Base-by-base conservation (phyloP, 306 rosid genomes). In the Inga laurina region DNA sequence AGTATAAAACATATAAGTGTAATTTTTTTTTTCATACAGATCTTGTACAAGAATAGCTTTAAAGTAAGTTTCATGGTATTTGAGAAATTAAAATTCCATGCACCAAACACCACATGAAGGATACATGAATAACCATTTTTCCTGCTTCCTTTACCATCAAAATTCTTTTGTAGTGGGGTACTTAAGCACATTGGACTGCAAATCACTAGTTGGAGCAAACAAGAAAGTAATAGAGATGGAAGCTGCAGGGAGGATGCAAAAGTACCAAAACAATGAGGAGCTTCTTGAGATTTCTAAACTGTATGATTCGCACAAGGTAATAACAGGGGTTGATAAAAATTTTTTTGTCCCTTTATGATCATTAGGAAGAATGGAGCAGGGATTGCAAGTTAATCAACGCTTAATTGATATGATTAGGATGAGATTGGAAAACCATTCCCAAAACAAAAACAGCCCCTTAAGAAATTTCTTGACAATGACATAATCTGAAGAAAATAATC, bases 121-220 rank as follows among this genome's bases (percentile, higher is more conserved):
- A 82, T 14, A 37, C 66, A 64, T 34, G 48, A 51, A 75, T 64
- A 41, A 57, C 30, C 76, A 22, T 59, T 57, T 78, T 32, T 14
- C 46, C 56, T 61, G 52, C 68, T 77, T 71, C 30, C 11, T 11
- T 18, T 54, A 30, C 22, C n/a, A 74, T 78, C 72, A 65, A 35
- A 49, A 44, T 82, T 57, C 34, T 71, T 32, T 73, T 82, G 22
- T 15, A 94, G 98, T 91, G 96, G 97, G 98, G 15, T 91, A 88
- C 91, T 85, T 77, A 77, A 84, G 41, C 72, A 80, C 69, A 16
- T 87, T 90, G 82, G 93, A 91, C 41, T 74, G 82, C n/a, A 77
- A 78, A 32, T 87, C 90, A 27, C 48, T 88, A 67, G 8, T 87
- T 12, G 93, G 92, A 76, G 87, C 92, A 7, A 88, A 87, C 74